These are phyloP conservation scores for Sporisorium exsertum DNA, from an alignment of 1,284 basidiomycete species.

Conservation along the genomic window DNA sequence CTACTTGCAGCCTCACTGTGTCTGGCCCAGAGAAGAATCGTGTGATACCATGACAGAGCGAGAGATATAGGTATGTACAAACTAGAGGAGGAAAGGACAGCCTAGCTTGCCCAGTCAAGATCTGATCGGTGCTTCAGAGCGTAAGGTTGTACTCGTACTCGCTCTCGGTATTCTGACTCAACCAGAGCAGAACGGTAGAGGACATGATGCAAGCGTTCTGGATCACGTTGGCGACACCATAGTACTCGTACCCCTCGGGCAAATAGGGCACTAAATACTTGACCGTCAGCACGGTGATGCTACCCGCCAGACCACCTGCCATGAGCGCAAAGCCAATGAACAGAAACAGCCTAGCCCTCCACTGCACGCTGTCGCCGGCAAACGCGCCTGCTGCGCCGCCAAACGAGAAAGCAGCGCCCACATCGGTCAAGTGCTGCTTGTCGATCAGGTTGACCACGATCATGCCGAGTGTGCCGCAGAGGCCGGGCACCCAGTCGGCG, in stretches of 20 bases:
- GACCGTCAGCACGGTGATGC: slow-evolving; percentile 86
- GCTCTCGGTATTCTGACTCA: slow-evolving; percentile 81
- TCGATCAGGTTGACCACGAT: slow-evolving; percentile 93
- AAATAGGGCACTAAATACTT: slow-evolving; percentile 87
- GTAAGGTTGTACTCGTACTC: slow-evolving; percentile 91
- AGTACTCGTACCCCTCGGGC: slow-evolving; percentile 82
- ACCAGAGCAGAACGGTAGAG: slow-evolving; percentile 85
- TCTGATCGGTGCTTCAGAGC: slow-evolving; percentile 71
- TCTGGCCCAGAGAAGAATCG: background rate
- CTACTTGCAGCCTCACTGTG: background rate
- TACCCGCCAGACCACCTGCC: slow-evolving; percentile 94
- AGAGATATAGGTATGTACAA: background rate
- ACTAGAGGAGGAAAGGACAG: background rate
- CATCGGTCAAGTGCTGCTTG: slow-evolving; percentile 84
- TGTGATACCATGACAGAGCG: background rate
- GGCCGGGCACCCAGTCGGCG: slow-evolving; percentile 93
- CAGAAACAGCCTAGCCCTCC: slow-evolving; percentile 87
- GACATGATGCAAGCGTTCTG: slow-evolving; percentile 93
- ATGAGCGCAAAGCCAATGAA: slow-evolving; percentile 97
- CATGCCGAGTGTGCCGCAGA: slow-evolving; percentile 93
- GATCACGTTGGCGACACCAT: slow-evolving; percentile 92
- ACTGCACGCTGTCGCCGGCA: slow-evolving; percentile 78
- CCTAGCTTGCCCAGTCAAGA: background rate
- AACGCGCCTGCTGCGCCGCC: slow-evolving; percentile 71
- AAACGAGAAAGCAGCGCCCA: slow-evolving; percentile 56